Evolutionary conservation across 805 yeast genomes (phyloP).

Genomic region (Saturnispora gosingensis): DNA sequence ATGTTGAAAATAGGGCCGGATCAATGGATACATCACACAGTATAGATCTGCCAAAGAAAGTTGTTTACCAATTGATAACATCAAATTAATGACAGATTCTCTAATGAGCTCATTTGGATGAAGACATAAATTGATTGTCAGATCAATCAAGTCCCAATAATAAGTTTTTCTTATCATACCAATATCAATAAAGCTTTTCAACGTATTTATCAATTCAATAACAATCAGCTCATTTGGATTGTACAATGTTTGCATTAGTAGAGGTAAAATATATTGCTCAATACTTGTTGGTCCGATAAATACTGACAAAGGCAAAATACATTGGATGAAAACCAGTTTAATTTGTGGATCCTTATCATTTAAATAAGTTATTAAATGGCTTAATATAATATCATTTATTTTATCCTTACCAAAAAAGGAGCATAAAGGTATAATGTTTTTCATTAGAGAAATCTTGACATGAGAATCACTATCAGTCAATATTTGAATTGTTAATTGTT

Average conservation of each 20-base stretch:
- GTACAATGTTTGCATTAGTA: constrained; percentile 70
- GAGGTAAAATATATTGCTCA: constrained; percentile 82
- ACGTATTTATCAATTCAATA: constrained; percentile 51
- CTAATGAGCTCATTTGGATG: constrained; percentile 88
- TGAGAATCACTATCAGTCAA: constrained; percentile 59
- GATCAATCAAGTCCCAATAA: constrained; percentile 45
- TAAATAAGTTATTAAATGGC: constrained; percentile 84
- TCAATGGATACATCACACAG: constrained; percentile 74
- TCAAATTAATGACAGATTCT: constrained; percentile 52
- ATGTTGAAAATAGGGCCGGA: constrained; percentile 66
- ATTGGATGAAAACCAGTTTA: constrained; percentile 59
- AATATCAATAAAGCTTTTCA: constrained; percentile 45
- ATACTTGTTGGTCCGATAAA: constrained; percentile 73
- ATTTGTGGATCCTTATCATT: constrained; percentile 68
- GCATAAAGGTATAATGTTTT: constrained; percentile 69
- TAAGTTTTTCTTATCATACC: constrained; percentile 45
- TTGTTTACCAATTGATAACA: constrained; percentile 53
- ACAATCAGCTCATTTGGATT: constrained; percentile 83
- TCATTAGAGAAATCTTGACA: constrained; percentile 62
- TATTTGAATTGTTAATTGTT: constrained; percentile 51
- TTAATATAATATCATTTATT: constrained; percentile 78
- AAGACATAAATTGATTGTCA: constrained; percentile 48
- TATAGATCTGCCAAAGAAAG: constrained; percentile 69
- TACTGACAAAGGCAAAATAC: constrained; percentile 66
- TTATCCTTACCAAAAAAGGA: constrained; percentile 77